Evolutionary conservation across 2,329 filamentous ascomycete genomes (phyloP).

Genomic region (Paraphoma chrysanthemicola): DNA sequence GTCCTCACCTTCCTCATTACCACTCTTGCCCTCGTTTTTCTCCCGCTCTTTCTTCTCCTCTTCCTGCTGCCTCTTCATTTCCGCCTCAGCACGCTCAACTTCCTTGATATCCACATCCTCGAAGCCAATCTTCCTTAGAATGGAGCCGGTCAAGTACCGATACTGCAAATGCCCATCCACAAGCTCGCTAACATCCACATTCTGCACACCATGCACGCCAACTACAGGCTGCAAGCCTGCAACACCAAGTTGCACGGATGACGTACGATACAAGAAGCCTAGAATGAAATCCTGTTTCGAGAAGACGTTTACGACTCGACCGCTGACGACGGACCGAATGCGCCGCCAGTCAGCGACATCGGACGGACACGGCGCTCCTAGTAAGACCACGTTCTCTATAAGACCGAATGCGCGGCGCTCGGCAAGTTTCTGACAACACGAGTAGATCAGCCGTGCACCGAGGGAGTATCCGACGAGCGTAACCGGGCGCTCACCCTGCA

Average conservation of each 20-base stretch:
- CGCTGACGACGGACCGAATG: slow-evolving; percentile 79
- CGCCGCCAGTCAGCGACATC: slow-evolving; percentile 75
- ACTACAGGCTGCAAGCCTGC: slow-evolving; percentile 80
- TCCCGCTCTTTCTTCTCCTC: slow-evolving; percentile 47
- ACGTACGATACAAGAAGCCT: slow-evolving; percentile 84
- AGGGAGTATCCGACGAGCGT: slow-evolving; percentile 83
- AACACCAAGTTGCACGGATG: slow-evolving; percentile 81
- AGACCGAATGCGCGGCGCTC: slow-evolving; percentile 82
- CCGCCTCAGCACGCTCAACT: slow-evolving; percentile 56
- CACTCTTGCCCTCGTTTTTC: slow-evolving; percentile 35
- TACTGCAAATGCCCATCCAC: slow-evolving; percentile 61
- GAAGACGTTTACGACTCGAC: slow-evolving; percentile 86
- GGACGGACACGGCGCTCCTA: slow-evolving; percentile 81
- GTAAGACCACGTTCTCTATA: slow-evolving; percentile 81
- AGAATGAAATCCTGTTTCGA: slow-evolving; percentile 88
- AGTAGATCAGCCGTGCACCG: slow-evolving; percentile 81
- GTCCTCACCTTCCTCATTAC: slow-evolving; percentile 35
- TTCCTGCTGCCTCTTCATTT: slow-evolving; percentile 54
- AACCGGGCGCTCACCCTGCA: slow-evolving; percentile 82
- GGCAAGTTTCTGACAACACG: slow-evolving; percentile 78
- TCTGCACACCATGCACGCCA: slow-evolving; percentile 70
- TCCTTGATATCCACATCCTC: slow-evolving; percentile 58
- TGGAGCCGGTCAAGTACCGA: slow-evolving; percentile 57
- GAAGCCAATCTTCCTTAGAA: slow-evolving; percentile 61
- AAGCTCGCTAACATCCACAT: slow-evolving; percentile 60